phyloP scores from a whole-genome alignment of 805 yeast genomes.

The Scheffersomyces lignosus region DNA sequence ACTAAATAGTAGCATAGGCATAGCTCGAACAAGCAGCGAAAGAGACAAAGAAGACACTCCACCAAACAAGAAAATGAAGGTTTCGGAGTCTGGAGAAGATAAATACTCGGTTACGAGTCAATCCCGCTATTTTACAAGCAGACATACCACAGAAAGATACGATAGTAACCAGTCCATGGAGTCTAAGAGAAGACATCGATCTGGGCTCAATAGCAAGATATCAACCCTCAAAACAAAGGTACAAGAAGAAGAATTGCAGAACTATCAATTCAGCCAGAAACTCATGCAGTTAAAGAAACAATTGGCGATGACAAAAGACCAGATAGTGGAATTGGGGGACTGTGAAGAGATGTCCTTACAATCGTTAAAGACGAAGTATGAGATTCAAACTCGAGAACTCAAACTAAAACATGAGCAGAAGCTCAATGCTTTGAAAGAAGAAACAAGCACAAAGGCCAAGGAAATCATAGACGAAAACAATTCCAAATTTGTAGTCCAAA shows the following conservation, averaged over 20 bases:
- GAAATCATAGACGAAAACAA: constrained; percentile 33
- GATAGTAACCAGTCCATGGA: too few relatives aligned
- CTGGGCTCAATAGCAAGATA: constrained; percentile 16
- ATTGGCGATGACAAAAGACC: constrained; percentile 31
- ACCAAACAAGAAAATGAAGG: too few relatives aligned
- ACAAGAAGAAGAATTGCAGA: neutral
- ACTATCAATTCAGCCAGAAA: constrained; percentile 9
- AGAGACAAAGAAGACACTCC: too few relatives aligned
- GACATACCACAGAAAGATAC: too few relatives aligned
- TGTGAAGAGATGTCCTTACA: constrained; percentile 21
- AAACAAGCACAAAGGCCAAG: constrained; percentile 35
- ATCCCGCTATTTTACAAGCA: too few relatives aligned
- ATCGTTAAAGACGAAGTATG: constrained; percentile 17
- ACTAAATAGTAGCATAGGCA: too few relatives aligned
- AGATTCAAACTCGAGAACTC: constrained; percentile 12
- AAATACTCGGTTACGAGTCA: too few relatives aligned
- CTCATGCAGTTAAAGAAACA: constrained; percentile 38
- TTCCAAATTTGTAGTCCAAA: constrained; percentile 26
- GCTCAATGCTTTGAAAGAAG: constrained; percentile 28
- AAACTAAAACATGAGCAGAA: constrained; percentile 23
- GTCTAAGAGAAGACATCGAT: too few relatives aligned
- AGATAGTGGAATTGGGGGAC: constrained; percentile 28
- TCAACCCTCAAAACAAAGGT: constrained; percentile 33
- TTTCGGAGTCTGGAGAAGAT: too few relatives aligned
- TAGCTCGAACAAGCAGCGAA: too few relatives aligned